Evolutionary conservation across 257 asterid genomes (phyloP), one percentile per base, ranked within the genome.

Genomic region (Jaltomata sinuosa): DNA sequence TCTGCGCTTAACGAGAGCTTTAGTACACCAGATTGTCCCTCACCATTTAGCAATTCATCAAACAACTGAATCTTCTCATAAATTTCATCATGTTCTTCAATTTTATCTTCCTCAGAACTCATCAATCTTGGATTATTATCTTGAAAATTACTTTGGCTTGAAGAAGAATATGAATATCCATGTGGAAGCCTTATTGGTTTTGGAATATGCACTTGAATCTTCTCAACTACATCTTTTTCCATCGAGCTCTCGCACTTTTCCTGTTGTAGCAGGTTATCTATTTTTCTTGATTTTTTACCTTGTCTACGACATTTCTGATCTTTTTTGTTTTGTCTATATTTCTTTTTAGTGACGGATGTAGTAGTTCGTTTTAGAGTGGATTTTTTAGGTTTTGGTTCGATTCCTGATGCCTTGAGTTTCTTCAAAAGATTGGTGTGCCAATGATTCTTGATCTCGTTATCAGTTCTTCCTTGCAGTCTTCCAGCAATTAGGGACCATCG

Each of bases 371-470:
- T 38, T n/a, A 19, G 34, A 79, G 32, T 54, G 25, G 8, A 32
- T n/a, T 53, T 79, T 31, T 54, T 5, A 31, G 31, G 2, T 31
- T 53, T 50, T 31, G 31, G 49, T 80, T 53, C 21, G 0, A 71
- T 21, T 16, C 67, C 29, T 34, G 6, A 50, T 4, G n/a, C 52
- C 27, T 42, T 54, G 11, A 40, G 34, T 36, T 55, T 36, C 64
- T 82, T 42, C 55, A 18, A 7, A 32, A 29, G 29, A 45, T 31
- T 53, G 1, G 38, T 27, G n/a, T 57, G 57, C 79, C 62, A 82
- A 29, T 40, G 31, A 64, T 82, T 82, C 18, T 82, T 82, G 32
- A 82, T 82, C 42, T 82, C 84, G 31, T 82, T 64, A 29, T 82
- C 84, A 27, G 84, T 82, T 62, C 84, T 25, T 4, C 84, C 79